A percentile compares a stretch with the other conserved stretches of the same genome.
Conservation (phyloP, 2,329 filamentous ascomycete species). For the Apiospora sp. region DNA sequence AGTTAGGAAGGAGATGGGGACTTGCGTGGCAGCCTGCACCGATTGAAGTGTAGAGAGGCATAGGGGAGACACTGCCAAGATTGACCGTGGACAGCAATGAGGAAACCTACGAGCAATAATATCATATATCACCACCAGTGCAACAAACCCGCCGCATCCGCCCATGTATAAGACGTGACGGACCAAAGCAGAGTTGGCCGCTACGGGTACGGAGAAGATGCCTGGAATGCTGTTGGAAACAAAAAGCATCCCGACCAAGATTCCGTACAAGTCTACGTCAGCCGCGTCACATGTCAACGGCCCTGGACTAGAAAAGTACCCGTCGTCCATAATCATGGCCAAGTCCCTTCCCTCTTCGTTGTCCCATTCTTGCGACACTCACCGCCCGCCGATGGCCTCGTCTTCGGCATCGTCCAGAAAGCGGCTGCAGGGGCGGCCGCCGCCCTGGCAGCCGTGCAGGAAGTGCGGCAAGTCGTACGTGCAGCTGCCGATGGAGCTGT, state of each 20-base stretch:
- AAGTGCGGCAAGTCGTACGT: conserved; percentile 22
- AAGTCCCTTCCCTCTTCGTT: background rate
- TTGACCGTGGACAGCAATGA: background rate
- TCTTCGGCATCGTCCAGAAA: background rate
- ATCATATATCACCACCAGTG: background rate
- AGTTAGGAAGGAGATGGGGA: background rate
- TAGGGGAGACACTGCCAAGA: background rate
- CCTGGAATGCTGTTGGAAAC: conserved; percentile 8
- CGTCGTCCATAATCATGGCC: background rate
- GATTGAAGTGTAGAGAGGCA: background rate
- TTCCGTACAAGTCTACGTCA: background rate
- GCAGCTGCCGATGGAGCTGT: conserved; percentile 11
- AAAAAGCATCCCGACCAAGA: background rate
- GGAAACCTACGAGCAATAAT: background rate
- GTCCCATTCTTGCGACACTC: background rate
- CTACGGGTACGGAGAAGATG: background rate
- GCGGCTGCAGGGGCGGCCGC: background rate
- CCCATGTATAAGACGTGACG: background rate
- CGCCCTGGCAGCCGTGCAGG: conserved; percentile 22
- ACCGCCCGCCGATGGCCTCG: background rate
- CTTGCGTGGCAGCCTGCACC: background rate
- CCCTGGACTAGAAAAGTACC: background rate
- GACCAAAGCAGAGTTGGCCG: background rate
- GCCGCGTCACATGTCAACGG: background rate
- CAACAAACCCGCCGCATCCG: background rate